A percentile compares a stretch with the other conserved stretches of the same genome.
Conservation (phyloP, 495 filamentous ascomycete genomes). For the Astrothelium subdiscretum region DNA sequence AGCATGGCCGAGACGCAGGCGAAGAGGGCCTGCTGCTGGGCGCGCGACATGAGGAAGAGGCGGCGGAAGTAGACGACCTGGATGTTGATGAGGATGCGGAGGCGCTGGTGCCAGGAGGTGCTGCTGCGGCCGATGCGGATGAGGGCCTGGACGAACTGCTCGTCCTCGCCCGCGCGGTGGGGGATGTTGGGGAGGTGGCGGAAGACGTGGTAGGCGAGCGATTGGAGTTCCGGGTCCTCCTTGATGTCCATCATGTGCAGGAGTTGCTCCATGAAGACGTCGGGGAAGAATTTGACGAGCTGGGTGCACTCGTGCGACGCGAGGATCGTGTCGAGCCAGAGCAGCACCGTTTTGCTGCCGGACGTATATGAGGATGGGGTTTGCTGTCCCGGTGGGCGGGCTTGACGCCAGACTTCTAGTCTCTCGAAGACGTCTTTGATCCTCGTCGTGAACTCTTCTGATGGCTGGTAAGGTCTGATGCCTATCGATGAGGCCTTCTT, state of each 20-base stretch:
- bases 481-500: constrained; percentile 72
- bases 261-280: constrained; percentile 77
- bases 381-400: constrained; percentile 79
- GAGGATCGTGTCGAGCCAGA: constrained; percentile 88
- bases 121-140: constrained; percentile 82
- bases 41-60: constrained; percentile 75
- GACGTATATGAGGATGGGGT: constrained; percentile 90
- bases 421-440: constrained; percentile 66
- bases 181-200: constrained; percentile 94
- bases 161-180: constrained; percentile 74
- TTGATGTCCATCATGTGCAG: constrained; percentile 99
- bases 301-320: constrained; percentile 88
- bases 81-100: constrained; percentile 97
- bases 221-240: constrained; percentile 92
- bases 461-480: constrained; percentile 67
- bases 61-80: constrained; percentile 98
- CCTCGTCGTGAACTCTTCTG: constrained; percentile 58
- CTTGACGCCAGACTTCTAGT: constrained; percentile 77
- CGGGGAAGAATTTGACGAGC: constrained; percentile 81
- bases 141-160: constrained; percentile 68
- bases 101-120: constrained; percentile 88
- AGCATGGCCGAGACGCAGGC: constrained; percentile 90
- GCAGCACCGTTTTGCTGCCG: constrained; percentile 86
- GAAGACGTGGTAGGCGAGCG: constrained; percentile 93
- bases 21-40: constrained; percentile 70